Evolutionary conservation across 371 early-diverging fungal genomes (phyloP).

Genomic region (Homolaphlyctis polyrhiza): DNA sequence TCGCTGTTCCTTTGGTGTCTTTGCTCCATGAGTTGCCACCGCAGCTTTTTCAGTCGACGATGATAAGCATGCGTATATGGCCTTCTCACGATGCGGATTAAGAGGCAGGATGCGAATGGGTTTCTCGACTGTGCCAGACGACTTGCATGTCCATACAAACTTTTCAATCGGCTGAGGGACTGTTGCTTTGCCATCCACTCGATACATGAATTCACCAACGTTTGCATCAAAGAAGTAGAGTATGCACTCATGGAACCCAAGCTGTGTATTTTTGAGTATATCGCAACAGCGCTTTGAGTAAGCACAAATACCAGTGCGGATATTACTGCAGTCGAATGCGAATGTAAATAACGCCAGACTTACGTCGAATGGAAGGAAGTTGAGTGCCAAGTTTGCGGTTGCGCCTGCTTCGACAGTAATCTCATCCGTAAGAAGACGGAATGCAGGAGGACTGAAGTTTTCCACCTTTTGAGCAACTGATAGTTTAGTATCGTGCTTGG

Average conservation of each 20-base stretch:
- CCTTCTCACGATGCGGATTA: slow-evolving; percentile 36
- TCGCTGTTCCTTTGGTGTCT: not conserved
- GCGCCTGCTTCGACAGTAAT: slow-evolving; percentile 21
- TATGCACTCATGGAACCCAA: slow-evolving; percentile 31
- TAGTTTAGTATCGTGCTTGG: no score
- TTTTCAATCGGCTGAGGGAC: slow-evolving; percentile 25
- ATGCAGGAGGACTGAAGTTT: slow-evolving; percentile 19
- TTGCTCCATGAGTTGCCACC: not conserved
- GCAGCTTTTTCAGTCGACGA: not conserved
- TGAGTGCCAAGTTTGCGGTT: slow-evolving; percentile 14
- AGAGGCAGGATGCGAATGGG: slow-evolving; percentile 26
- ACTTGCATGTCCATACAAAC: slow-evolving; percentile 36
- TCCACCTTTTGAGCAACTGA: no score
- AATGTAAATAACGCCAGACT: not conserved
- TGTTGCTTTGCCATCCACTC: slow-evolving; percentile 29
- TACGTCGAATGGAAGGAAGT: slow-evolving; percentile 38
- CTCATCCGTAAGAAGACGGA: slow-evolving; percentile 6
- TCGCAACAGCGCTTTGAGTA: no score
- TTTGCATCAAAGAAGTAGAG: slow-evolving; percentile 34
- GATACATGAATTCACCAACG: slow-evolving; percentile 44
- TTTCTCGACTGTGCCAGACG: slow-evolving; percentile 30
- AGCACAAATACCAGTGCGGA: no score
- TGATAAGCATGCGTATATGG: slow-evolving; percentile 13
- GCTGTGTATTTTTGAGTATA: no score
- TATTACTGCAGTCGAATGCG: no score